Evolutionary conservation across 345 rosid genomes (phyloP).

Genomic region (Theobroma cacao): DNA sequence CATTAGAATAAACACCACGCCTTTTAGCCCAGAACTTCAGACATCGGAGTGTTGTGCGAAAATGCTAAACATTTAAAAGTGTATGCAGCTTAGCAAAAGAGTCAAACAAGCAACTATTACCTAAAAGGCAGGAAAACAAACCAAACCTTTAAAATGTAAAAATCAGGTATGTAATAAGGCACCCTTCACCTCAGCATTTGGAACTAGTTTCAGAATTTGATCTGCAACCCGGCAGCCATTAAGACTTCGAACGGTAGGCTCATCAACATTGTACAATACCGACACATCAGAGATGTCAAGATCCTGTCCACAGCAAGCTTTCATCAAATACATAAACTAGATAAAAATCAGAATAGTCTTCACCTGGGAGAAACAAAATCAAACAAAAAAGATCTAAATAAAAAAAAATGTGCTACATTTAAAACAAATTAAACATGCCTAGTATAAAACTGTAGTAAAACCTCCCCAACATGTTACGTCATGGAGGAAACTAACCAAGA

Average conservation of each 20-base stretch:
- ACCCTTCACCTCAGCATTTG: constrained; percentile 54
- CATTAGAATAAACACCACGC: constrained; percentile 76
- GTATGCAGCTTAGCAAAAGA: background rate
- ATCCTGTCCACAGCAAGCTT: constrained; percentile 35
- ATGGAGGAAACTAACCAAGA: background rate
- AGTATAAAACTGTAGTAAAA: background rate
- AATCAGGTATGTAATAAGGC: background rate
- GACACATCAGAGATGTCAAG: constrained; percentile 57
- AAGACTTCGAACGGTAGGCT: constrained; percentile 65
- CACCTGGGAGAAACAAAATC: background rate
- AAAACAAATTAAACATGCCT: background rate
- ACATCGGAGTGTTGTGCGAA: constrained; percentile 58
- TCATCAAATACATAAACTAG: background rate
- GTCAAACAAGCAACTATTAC: background rate
- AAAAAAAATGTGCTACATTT: background rate
- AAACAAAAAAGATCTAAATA: background rate
- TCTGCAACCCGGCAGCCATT: constrained; percentile 82
- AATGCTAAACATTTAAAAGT: constrained; percentile 39
- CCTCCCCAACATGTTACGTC: background rate
- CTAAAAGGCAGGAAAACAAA: background rate
- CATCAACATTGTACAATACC: constrained; percentile 53
- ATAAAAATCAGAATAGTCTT: background rate
- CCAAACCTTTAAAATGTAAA: background rate
- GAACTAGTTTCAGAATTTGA: constrained; percentile 67
- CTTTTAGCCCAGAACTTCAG: constrained; percentile 71